Evolutionary conservation across 495 filamentous ascomycete species (phyloP).

Genomic region (Penicillium goetzii): DNA sequence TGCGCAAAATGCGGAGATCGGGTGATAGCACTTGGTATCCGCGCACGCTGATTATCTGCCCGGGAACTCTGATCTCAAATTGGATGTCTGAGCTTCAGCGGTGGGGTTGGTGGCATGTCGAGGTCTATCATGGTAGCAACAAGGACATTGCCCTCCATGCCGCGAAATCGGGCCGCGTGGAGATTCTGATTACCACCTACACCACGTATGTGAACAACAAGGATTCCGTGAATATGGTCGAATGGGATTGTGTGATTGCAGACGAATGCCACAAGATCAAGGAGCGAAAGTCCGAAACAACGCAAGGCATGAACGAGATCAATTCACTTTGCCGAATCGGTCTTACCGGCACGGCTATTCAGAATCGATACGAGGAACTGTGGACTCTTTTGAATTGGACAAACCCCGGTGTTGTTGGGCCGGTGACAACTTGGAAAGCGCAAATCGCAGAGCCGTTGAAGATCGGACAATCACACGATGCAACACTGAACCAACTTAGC

Average conservation of each 20-base stretch:
- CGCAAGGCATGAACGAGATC: conserved; percentile 85
- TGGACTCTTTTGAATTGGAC: conserved; percentile 98
- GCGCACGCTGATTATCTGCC: conserved; percentile 82
- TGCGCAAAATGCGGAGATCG: conserved; percentile 81
- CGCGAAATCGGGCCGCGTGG: conserved; percentile 73
- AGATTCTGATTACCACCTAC: conserved; percentile 95
- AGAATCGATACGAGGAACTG: conserved; percentile 96
- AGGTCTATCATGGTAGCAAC: conserved; percentile 76
- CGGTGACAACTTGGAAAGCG: conserved; percentile 74
- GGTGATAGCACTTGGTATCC: conserved; percentile 76
- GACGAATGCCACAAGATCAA: conserved; percentile 97
- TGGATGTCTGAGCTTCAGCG: conserved; percentile 83
- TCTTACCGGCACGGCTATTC: conserved; percentile 93
- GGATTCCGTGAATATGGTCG: conserved; percentile 76
- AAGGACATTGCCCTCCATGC: conserved; percentile 74
- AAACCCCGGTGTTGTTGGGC: conserved; percentile 85
- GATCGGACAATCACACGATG: conserved; percentile 89
- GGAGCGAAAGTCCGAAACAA: conserved; percentile 73
- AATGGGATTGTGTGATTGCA: conserved; percentile 96
- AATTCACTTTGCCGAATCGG: conserved; percentile 94
- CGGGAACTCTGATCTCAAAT: conserved; percentile 84
- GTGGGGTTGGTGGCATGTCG: conserved; percentile 96
- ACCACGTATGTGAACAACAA: conserved; percentile 79
- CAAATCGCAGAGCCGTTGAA: conserved; percentile 79
- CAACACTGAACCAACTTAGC: conserved; percentile 82